Conservation (phyloP, 73 alveolate genomes). For the Effrenium voratum region DNA sequence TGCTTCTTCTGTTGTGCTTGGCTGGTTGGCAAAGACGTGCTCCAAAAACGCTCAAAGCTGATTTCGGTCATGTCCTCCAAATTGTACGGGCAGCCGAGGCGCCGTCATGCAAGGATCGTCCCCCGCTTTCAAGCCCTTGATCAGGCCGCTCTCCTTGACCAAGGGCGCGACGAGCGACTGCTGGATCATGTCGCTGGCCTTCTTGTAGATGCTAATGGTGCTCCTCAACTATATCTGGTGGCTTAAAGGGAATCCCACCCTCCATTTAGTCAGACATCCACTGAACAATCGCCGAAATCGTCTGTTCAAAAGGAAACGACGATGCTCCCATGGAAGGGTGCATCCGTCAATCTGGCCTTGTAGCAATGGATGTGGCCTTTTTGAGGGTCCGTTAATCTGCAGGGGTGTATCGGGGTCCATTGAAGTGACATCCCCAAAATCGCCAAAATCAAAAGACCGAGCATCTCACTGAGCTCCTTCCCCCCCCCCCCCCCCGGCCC, state of each 20-base stretch:
- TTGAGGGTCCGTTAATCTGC: not conserved
- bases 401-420: not conserved
- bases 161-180: not conserved
- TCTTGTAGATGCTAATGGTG: not conserved
- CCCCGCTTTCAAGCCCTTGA: not conserved
- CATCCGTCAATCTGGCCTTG: not conserved
- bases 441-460: too few relatives aligned
- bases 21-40: not conserved
- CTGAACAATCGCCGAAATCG: not conserved
- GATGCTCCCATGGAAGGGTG: not conserved
- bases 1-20: not conserved
- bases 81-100: not conserved
- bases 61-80: not conserved
- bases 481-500: too few relatives aligned
- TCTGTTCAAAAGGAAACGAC: not conserved
- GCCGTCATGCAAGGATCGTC: not conserved
- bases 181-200: not conserved
- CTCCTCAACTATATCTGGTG: not conserved
- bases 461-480: too few relatives aligned
- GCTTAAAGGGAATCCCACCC: not conserved
- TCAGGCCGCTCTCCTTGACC: not conserved
- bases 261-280: not conserved
- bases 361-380: not conserved
- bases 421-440: too few relatives aligned
- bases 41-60: not conserved